Base-by-base conservation (phyloP, 1,284 basidiomycete species). In the Microstroma glucosiphilum region DNA sequence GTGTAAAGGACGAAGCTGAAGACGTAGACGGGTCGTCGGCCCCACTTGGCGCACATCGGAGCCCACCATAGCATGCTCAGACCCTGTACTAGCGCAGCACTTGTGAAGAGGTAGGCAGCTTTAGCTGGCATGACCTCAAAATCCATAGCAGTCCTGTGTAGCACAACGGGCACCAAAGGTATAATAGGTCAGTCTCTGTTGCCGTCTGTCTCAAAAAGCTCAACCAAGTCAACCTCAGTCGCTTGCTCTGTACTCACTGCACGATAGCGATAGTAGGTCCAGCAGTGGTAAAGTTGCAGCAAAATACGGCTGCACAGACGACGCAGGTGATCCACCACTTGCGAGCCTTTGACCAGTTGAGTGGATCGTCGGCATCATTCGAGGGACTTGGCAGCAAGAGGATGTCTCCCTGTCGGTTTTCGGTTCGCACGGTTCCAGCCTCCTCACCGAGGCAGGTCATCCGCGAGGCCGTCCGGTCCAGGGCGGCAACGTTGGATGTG, bases 321-420 rank as follows among this genome's bases (percentile, higher is more conserved):
- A 63, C 15, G 49, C 57, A 60, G 30, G 64, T 66, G 19, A 66
- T 26, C 55, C 53, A 63, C 64, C 64, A 66, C 30, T 66, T 66
- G 64, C 53, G 62, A n/a, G 58, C 42, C 8, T 57, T 57, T 9
- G 64, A 63, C 64, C 64, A 66, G 49, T 66, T 66, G 25, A 61
- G 40, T 19, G 58, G 60, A n/a, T 60, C 62, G 51, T 60, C 60
- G 53, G 54, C 43, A 21, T 66, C 61, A 46, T 66, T 48, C 46
- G 58, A 55, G 17, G 64, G 64, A 13, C 58, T 66, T 11, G 64
- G 64, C 13, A 63, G n/a, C 8, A 66, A 56, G 42, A 63, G 56
- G 15, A 57, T 51, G n/a, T 60, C 41, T n/a, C 61, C 61, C 26
- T 61, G 40, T 26, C 21, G 23, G 1, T 46, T 55, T 9, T 58